Evolutionary conservation across 495 filamentous ascomycete genomes (phyloP), one percentile per base, ranked within the genome.

Genomic region (Aspergillus avenaceus): DNA sequence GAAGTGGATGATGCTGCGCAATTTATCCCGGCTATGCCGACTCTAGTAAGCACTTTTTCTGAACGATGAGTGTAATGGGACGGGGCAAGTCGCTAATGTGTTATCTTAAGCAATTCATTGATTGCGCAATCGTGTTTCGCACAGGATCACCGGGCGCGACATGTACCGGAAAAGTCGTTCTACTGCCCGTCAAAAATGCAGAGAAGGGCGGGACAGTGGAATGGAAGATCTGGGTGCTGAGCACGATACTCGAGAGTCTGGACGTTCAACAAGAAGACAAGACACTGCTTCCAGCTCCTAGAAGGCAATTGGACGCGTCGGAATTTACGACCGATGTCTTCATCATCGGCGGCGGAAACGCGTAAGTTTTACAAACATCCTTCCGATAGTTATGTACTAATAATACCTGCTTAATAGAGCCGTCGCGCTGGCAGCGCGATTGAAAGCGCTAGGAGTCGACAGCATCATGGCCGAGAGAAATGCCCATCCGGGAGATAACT

Each of bases 401-500:
- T 40, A 4, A 41, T 41, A 13, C 18, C 8, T 8, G 12, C 23
- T 1, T 6, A 3, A 16, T 23, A 62, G 59, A n/a, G 59, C 53
- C 8, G 28, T 67, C 22, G 49, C 56, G n/a, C 56, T 64, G 1
- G 61, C 65, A n/a, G 70, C 65, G 11, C 57, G 70, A 5, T 45
- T 70, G 5, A 65, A 71, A 45, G 62, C 69, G 0, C 40, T 73
- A 1, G 64, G 61, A 4, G 51, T 72, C 1, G 52, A 55, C 0
- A 65, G 61, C 38, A 47, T 72, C 12, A 51, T 72, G 40, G 50
- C 65, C 11, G 70, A 73, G 18, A 60, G 60, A 9, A 61, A 67
- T 32, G 11, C 49, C n/a, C 31, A 44, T 5, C 47, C 65, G 3
- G 70, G 70, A 13, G 62, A 70, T 47, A 66, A 67, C 40, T 73